Base-by-base conservation (phyloP, 2,329 filamentous ascomycete genomes). In the Hypomyces rosellus region DNA sequence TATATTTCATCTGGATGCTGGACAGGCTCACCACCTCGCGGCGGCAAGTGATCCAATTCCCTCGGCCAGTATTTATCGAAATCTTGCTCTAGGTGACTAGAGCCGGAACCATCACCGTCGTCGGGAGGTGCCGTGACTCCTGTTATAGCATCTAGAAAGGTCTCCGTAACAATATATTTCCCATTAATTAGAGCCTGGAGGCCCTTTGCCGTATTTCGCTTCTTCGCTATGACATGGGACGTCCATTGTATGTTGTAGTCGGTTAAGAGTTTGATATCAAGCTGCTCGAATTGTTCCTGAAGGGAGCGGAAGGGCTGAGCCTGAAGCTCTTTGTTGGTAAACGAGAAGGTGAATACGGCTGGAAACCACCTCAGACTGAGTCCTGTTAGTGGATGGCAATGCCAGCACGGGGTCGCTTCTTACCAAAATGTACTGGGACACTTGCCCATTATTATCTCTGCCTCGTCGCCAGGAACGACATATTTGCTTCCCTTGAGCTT, bases 201-300 rank as follows among this genome's bases (percentile, higher is more conserved):
- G 0, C 88, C 89, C 57, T 89, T 90, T 0, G 91, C 80, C 0
- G 89, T 92, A 65, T 97, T 99, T 44, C 93, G 80, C 69, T 95
- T 96, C 65, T 84, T 88, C 7, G 89, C 84, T 34, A 97, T 83
- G 11, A 95, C 86, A 66, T 97, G 91, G 0, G 92, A 96, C 0
- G 92, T 96, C 25, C 78, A 71, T 14, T 73, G 76, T 22, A 77
- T 71, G 20, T 87, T 71, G 65, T 89, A 96, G 4, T 90, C 84
- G 40, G 80, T 75, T 13, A 87, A 73, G 13, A 89, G 84, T 66
- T 96, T 97, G 66, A 97, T 85, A 63, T 96, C 93, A n/a, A 95
- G 76, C 41, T 85, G 80, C 63, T 95, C 89, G 15, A 97, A 79
- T 48, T 77, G 77, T 33, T 78, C 71, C 54, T 81, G 81, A 22